Evolutionary conservation across 768 basidiomycete species (phyloP).

Genomic region (Strobilomyces echinocephalus): DNA sequence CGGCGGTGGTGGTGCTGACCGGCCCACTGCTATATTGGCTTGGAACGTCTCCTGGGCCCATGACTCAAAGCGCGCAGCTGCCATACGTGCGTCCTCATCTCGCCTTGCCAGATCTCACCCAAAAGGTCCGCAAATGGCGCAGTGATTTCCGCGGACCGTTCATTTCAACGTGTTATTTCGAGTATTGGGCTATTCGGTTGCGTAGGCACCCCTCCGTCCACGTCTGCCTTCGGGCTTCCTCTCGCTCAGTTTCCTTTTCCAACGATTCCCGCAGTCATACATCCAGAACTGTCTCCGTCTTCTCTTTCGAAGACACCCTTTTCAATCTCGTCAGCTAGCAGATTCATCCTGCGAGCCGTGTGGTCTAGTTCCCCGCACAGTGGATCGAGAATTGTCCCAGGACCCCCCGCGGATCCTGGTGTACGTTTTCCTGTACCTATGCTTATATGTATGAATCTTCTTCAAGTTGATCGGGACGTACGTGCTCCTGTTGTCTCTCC

Average conservation of each 20-base stretch:
- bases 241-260: constrained; percentile 16
- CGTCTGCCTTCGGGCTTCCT: constrained; percentile 8
- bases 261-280: constrained; percentile 10
- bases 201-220: constrained; percentile 14
- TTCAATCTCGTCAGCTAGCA: constrained; percentile 4
- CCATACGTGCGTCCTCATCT: constrained; percentile 9
- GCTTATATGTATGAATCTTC: constrained; percentile 22
- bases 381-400: constrained; percentile 27
- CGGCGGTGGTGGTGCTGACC: background rate
- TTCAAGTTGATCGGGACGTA: constrained; percentile 15
- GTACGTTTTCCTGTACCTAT: constrained; percentile 8
- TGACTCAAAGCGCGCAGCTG: background rate
- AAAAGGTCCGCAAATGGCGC: constrained; percentile 18
- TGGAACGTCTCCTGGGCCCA: background rate
- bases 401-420: constrained; percentile 30
- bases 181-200: constrained; percentile 22
- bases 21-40: background rate
- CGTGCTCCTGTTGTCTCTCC: constrained; percentile 2
- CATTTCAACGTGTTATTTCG: constrained; percentile 21
- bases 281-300: constrained; percentile 7
- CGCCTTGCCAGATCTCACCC: constrained; percentile 21
- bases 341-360: constrained; percentile 9
- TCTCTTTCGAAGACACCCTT: constrained; percentile 7
- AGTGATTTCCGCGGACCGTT: constrained; percentile 32
- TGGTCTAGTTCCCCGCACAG: constrained; percentile 26